phyloP scores from a whole-genome alignment of 306 rosid species.

The Casuarina equisetifolia region DNA sequence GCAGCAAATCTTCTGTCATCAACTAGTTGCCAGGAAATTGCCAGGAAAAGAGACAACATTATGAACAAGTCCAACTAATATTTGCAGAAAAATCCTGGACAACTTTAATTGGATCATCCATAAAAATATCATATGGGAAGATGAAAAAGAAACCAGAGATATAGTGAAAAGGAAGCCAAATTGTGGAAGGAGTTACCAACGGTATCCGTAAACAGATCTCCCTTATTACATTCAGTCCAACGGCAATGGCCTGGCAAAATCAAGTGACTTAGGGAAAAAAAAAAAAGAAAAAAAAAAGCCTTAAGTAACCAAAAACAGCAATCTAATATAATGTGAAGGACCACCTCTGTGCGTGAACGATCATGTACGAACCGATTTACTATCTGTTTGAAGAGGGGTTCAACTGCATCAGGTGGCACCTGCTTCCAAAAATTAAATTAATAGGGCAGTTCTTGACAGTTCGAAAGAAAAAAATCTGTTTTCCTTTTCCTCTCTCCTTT shows the following conservation, averaged over 20 bases:
- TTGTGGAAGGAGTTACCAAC: constrained; percentile 57
- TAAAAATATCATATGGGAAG: constrained; percentile 11
- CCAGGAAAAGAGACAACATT: background rate
- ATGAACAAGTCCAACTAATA: constrained; percentile 1
- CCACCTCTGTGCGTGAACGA: constrained; percentile 91
- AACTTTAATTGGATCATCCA: constrained; percentile 8
- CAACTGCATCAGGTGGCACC: constrained; percentile 93
- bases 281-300: background rate
- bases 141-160: background rate
- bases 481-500: too few species aligned
- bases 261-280: constrained; percentile 26
- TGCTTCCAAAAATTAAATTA: constrained; percentile 26
- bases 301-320: background rate
- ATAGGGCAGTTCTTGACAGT: constrained; percentile 8
- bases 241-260: constrained; percentile 77
- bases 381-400: constrained; percentile 78
- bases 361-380: constrained; percentile 88
- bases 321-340: constrained; percentile 21
- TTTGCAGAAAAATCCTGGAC: constrained; percentile 15
- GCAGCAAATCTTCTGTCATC: constrained; percentile 88
- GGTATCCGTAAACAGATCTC: constrained; percentile 88
- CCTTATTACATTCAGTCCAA: constrained; percentile 79
- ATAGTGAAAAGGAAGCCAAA: constrained; percentile 5
- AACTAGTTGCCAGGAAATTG: constrained; percentile 47
- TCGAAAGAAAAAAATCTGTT: constrained; percentile 9